Evolutionary conservation across 2,329 filamentous ascomycete genomes (phyloP).

Genomic region (Ophiostoma novo-ulmi): DNA sequence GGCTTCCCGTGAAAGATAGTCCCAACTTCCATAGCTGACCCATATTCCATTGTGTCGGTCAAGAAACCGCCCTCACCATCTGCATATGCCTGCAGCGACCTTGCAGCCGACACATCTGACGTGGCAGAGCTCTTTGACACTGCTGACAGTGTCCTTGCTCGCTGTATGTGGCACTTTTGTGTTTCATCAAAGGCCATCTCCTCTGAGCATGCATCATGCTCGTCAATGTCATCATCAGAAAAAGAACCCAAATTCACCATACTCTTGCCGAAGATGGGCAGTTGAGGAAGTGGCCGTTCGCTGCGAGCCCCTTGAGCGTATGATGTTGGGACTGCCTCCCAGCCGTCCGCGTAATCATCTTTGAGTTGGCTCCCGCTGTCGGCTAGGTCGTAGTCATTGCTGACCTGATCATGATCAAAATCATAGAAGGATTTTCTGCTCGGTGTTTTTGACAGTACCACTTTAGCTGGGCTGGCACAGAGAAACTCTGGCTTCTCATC

Average conservation of each 20-base stretch:
- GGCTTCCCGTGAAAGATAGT: constrained; percentile 8
- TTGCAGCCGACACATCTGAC: not conserved
- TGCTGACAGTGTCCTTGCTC: not conserved
- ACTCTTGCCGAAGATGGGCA: not conserved
- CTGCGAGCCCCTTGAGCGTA: not conserved
- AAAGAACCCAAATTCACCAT: not conserved
- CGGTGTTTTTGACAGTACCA: not conserved
- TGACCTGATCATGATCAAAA: not conserved
- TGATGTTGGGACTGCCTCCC: not conserved
- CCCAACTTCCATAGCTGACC: constrained; percentile 18
- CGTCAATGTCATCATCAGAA: not conserved
- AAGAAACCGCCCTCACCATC: constrained; percentile 14
- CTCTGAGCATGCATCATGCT: not conserved
- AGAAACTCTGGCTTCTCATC: constrained; percentile 24
- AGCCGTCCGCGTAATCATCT: not conserved
- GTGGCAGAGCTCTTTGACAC: not conserved
- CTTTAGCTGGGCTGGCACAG: constrained; percentile 1
- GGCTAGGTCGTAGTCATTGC: not conserved
- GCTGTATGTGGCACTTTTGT: not conserved
- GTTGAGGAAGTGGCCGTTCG: constrained; percentile 8
- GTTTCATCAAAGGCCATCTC: not conserved
- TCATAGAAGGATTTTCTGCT: not conserved
- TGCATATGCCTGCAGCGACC: not conserved
- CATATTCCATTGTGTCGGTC: constrained; percentile 20
- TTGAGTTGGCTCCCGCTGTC: not conserved